Evolutionary conservation across 257 asterid species (phyloP), one percentile per base, ranked within the genome.

Genomic region (Knoxia roxburghii): DNA sequence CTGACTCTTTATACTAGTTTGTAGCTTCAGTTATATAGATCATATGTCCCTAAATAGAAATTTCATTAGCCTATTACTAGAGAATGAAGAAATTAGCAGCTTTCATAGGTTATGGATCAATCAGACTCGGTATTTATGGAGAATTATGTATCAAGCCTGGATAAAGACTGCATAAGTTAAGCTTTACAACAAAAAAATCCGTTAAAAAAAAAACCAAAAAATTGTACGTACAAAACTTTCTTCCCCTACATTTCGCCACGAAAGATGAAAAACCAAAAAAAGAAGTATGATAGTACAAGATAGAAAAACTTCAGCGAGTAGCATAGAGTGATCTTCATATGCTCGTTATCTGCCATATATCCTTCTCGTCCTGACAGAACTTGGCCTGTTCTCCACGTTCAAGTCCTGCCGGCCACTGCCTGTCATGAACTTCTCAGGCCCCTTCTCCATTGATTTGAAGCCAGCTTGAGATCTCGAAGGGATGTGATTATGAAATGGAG

Each of bases 321-420:
- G 10, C 26, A 14, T 52, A 33, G 27, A 15, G 1, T 51, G 33
- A 20, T 66, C 57, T 21, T 37, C 35, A 17, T 65, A 4, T 40
- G 56, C 43, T 61, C 23, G 65, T 83, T 72, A 70, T 67, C 71
- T 70, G 46, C 69, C 54, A 53, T 62, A 63, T 18, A 78, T 69
- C 76, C 77, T 45, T 70, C 62, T 77, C 40, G 82, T 78, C 68
- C 95, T 83, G 24, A 80, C 78, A 15, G 97, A 86, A 52, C 72
- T 68, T 5, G 89, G 86, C 73, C 23, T 77, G 78, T 84, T 82
- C 39, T 79, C 57, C 45, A 70, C 66, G 40, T 79, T 62, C 11
- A 82, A 69, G 64, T 73, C 74, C 33, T n/a, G n/a, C 77, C 85
- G 20, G 26, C 68, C 41, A 50, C 67, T 40, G n/a, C 68, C 69